Percentiles rank a stretch among this genome's conserved stretches.
Evolutionary conservation across 2,329 filamentous ascomycete species (phyloP).

Genomic region (Trichoderma sp.): DNA sequence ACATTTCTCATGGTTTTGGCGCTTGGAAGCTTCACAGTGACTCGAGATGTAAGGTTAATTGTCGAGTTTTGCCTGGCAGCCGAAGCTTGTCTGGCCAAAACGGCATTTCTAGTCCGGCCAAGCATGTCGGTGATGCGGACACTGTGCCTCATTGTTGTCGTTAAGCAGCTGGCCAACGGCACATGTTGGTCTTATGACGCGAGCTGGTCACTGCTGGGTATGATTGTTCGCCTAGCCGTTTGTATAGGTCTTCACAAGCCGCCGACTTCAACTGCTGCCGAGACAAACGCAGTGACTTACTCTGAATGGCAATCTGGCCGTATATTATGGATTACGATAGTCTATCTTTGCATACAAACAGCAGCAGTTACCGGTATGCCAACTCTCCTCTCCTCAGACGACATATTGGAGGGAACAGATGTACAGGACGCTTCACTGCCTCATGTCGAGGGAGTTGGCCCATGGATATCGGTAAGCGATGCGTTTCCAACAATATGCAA

Average conservation of each 20-base stretch:
- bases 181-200: conserved; percentile 13
- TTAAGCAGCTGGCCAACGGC: conserved; percentile 26
- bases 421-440: not conserved
- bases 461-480: not conserved
- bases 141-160: conserved; percentile 26
- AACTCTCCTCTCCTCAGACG: conserved; percentile 1
- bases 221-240: conserved; percentile 4
- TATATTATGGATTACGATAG: conserved; percentile 7
- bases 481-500: conserved; percentile 10
- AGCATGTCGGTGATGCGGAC: conserved; percentile 24
- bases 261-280: not conserved
- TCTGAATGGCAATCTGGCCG: not conserved
- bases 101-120: conserved; percentile 27
- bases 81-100: conserved; percentile 27
- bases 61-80: conserved; percentile 27
- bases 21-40: conserved; percentile 18
- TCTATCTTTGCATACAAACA: conserved; percentile 15
- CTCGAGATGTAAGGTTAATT: conserved; percentile 3
- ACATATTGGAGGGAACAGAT: not conserved
- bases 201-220: conserved; percentile 5
- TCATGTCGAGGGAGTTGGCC: not conserved
- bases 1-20: conserved; percentile 26
- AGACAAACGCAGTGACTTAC: not conserved
- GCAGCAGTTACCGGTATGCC: conserved; percentile 10
- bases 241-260: conserved; percentile 11